These are phyloP conservation scores for Fulvia fulva DNA, from an alignment of 2,329 filamentous ascomycete species.

Conservation along the genomic window DNA sequence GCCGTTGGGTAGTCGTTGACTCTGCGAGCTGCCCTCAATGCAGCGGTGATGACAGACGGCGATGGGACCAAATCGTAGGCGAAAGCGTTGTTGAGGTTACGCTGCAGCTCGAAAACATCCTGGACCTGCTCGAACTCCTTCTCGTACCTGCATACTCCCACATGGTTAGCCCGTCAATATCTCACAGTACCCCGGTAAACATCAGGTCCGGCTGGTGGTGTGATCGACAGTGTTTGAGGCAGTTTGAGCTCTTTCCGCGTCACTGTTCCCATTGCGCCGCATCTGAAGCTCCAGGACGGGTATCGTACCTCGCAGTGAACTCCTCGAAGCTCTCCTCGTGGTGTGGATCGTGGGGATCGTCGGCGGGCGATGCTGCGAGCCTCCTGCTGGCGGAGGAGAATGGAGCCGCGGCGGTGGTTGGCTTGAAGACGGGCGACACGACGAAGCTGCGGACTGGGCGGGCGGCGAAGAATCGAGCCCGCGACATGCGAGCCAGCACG, in stretches of 20 bases:
- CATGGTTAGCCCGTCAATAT: not conserved
- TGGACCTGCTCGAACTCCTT: slow-evolving; percentile 98
- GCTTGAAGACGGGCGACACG: slow-evolving; percentile 26
- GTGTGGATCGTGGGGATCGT: slow-evolving; percentile 53
- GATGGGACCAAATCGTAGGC: slow-evolving; percentile 99
- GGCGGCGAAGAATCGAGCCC: slow-evolving; percentile 22
- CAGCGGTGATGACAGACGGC: slow-evolving; percentile 82
- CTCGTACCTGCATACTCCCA: slow-evolving; percentile 70
- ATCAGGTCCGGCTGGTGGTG: not conserved
- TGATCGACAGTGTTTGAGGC: slow-evolving; percentile 22
- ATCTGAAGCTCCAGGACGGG: slow-evolving; percentile 5
- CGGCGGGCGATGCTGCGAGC: slow-evolving; percentile 23
- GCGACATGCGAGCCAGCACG: slow-evolving; percentile 26
- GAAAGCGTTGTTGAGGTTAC: slow-evolving; percentile 99
- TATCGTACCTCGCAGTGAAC: slow-evolving; percentile 85
- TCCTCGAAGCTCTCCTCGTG: slow-evolving; percentile 98
- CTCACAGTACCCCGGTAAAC: not conserved
- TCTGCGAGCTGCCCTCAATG: slow-evolving; percentile 86
- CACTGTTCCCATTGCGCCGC: slow-evolving; percentile 14
- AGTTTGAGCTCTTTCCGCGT: slow-evolving; percentile 26
- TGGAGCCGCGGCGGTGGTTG: slow-evolving; percentile 21
- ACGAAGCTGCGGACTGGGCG: slow-evolving; percentile 24
- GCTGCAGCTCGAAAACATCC: slow-evolving; percentile 97
- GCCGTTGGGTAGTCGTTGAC: slow-evolving; percentile 99
- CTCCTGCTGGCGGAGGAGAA: slow-evolving; percentile 52